These are phyloP conservation scores for Ogataea corticis DNA, from an alignment of 805 yeast genomes.

Conservation along the genomic window DNA sequence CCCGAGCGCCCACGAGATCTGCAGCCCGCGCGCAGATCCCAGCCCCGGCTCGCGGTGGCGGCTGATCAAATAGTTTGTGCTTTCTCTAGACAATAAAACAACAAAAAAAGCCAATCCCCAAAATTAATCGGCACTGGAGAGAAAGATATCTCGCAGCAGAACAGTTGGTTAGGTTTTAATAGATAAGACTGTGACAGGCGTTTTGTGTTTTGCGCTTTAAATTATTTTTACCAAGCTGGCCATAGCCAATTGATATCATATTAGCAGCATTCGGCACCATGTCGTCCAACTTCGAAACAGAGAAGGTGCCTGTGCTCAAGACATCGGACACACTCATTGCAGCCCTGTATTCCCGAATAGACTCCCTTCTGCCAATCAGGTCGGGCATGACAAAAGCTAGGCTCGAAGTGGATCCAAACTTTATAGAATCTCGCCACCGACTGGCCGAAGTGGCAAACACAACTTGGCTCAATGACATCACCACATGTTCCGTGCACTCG, in stretches of 20 bases:
- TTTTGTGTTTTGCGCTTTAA: no score
- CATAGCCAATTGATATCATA: neutral
- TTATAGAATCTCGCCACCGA: conserved; percentile 35
- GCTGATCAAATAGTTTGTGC: conserved; percentile 1
- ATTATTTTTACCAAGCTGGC: no score
- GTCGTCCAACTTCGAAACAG: conserved; percentile 2
- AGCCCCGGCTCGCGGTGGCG: conserved; percentile 7
- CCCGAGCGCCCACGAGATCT: conserved; percentile 3
- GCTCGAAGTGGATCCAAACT: conserved; percentile 38
- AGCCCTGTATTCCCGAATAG: conserved; percentile 37
- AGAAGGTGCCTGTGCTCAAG: neutral
- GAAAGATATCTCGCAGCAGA: conserved; percentile 4
- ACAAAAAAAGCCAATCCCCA: conserved; percentile 4
- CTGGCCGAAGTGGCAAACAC: conserved; percentile 34
- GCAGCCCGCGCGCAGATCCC: conserved; percentile 5
- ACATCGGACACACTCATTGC: conserved; percentile 33
- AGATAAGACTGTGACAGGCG: neutral
- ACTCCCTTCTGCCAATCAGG: conserved; percentile 36
- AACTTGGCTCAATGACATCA: conserved; percentile 31
- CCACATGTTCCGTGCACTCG: conserved; percentile 27
- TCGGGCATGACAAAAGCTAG: conserved; percentile 38
- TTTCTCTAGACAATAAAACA: neutral
- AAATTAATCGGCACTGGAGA: neutral
- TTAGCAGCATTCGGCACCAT: neutral
- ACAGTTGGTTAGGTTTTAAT: neutral